phyloP scores from a whole-genome alignment of 805 yeast species.

The Saccharomycopsis fodiens region DNA sequence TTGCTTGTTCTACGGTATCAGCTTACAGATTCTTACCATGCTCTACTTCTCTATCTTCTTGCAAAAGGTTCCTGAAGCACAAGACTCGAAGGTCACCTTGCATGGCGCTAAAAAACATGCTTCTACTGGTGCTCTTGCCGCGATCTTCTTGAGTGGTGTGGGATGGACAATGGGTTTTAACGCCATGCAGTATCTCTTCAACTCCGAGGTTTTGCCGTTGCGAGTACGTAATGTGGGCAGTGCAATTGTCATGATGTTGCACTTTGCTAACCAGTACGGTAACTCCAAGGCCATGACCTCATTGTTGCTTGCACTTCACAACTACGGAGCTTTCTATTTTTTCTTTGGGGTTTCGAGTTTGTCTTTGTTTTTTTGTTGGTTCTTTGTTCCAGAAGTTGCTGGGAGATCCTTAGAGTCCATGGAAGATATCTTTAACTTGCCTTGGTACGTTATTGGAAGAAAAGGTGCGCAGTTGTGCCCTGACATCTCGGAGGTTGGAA shows the following conservation, averaged over 20 bases:
- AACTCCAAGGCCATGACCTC: constrained; percentile 48
- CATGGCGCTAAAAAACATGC: constrained; percentile 31
- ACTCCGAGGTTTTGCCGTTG: constrained; percentile 49
- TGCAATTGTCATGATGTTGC: constrained; percentile 46
- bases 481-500: constrained; percentile 36
- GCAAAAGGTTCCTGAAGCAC: constrained; percentile 37
- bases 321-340: constrained; percentile 45
- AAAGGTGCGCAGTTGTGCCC: constrained; percentile 45
- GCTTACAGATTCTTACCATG: constrained; percentile 35
- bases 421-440: constrained; percentile 45
- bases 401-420: constrained; percentile 46
- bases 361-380: constrained; percentile 41
- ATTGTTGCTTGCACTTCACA: constrained; percentile 39
- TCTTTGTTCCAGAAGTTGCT: constrained; percentile 42
- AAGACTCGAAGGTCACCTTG: constrained; percentile 27
- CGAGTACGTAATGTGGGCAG: constrained; percentile 42
- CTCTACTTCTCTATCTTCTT: constrained; percentile 42
- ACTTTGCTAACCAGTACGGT: constrained; percentile 50
- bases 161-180: constrained; percentile 60
- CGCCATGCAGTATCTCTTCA: constrained; percentile 45
- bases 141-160: constrained; percentile 41
- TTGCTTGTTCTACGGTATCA: constrained; percentile 41
- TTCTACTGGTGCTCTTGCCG: constrained; percentile 42
- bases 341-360: constrained; percentile 36
- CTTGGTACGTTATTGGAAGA: constrained; percentile 54